phyloP scores from a whole-genome alignment of 2,329 filamentous ascomycete species.

The Fragosphaeria purpurea region DNA sequence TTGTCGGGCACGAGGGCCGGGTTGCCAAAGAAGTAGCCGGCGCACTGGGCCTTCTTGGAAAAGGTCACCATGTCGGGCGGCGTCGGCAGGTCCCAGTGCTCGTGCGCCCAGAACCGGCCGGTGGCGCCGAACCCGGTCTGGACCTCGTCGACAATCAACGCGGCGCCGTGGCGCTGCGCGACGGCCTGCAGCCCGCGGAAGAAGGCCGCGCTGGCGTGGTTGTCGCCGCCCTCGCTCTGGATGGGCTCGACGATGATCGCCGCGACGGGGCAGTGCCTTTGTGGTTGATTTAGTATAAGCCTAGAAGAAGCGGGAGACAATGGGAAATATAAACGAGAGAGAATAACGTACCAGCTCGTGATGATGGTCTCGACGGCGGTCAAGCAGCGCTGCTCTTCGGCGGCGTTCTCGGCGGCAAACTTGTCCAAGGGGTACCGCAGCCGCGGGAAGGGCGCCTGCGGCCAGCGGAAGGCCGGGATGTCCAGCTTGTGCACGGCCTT shows the following conservation, averaged over 20 bases:
- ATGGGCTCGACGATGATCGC: constrained; percentile 83
- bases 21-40: constrained; percentile 85
- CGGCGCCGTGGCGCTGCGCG: constrained; percentile 64
- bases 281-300: too few relatives aligned
- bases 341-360: constrained; percentile 6
- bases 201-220: constrained; percentile 80
- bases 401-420: constrained; percentile 66
- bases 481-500: constrained; percentile 94
- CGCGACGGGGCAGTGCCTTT: constrained; percentile 57
- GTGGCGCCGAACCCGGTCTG: constrained; percentile 89
- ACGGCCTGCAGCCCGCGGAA: constrained; percentile 74
- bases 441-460: constrained; percentile 73
- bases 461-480: constrained; percentile 92
- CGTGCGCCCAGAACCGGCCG: constrained; percentile 91
- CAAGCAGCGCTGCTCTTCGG: constrained; percentile 68
- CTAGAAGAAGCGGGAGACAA: constrained; percentile 32
- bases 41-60: constrained; percentile 88
- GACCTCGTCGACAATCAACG: constrained; percentile 88
- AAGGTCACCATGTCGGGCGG: constrained; percentile 93
- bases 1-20: constrained; percentile 73
- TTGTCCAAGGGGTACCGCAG: constrained; percentile 80
- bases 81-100: constrained; percentile 74
- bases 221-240: constrained; percentile 88
- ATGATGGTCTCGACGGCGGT: constrained; percentile 76
- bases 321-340: constrained; percentile 27